A percentile compares a stretch with the other conserved stretches of the same genome.
phyloP scores from a whole-genome alignment of 2,329 filamentous ascomycete species.

The Scedosporium minutisporum region DNA sequence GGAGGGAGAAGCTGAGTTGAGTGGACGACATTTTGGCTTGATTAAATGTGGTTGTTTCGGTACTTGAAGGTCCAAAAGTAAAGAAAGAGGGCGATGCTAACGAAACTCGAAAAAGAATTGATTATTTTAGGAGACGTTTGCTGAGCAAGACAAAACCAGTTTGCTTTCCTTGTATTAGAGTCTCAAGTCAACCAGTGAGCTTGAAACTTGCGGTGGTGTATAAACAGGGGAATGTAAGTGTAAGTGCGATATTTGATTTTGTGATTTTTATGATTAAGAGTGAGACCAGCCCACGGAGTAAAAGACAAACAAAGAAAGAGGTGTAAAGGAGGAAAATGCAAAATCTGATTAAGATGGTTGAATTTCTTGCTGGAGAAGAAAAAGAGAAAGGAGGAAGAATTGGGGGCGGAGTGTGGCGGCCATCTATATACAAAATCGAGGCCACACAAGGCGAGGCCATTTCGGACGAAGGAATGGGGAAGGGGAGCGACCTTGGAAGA shows the following conservation, averaged over 20 bases:
- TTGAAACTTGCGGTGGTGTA: constrained; percentile 1
- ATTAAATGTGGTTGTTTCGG: constrained; percentile 11
- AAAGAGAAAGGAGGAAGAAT: constrained; percentile 29
- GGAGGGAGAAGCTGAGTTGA: constrained; percentile 91
- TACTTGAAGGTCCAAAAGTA: constrained; percentile 8
- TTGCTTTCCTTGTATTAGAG: constrained; percentile 3
- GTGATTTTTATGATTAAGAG: constrained; percentile 12
- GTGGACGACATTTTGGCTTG: constrained; percentile 29
- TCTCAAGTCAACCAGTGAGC: constrained; percentile 9
- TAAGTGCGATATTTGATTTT: constrained; percentile 17
- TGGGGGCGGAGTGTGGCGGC: constrained; percentile 24
- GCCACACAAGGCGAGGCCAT: constrained; percentile 3
- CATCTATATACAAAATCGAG: constrained; percentile 26
- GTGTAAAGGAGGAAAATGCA: constrained; percentile 23
- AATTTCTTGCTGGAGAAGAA: constrained; percentile 56
- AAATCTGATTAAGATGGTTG: constrained; percentile 42
- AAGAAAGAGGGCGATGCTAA: constrained; percentile 1
- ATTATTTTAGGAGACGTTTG: constrained; percentile 15
- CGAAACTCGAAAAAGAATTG: constrained; percentile 12
- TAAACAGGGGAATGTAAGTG: constrained; percentile 11
- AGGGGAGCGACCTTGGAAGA: not conserved
- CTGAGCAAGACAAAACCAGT: constrained; percentile 15
- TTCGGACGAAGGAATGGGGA: not conserved
- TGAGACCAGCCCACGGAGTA: constrained; percentile 44
- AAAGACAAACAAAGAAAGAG: constrained; percentile 28